Evolutionary conservation across 495 filamentous ascomycete species (phyloP).

Genomic region (Chlorociboria aeruginascens): DNA sequence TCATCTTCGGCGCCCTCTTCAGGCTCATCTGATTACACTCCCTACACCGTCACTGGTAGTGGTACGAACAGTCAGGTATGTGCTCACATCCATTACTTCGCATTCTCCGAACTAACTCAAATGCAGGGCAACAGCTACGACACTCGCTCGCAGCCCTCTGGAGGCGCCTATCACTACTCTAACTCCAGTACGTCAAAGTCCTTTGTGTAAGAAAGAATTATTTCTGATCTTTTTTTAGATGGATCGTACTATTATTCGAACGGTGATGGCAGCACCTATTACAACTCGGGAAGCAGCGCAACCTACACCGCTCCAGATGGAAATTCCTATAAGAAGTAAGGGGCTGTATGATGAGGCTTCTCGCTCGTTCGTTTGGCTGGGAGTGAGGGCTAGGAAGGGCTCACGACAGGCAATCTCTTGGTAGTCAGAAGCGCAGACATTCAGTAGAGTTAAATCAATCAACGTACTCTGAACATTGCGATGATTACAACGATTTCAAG

Average conservation of each 20-base stretch:
- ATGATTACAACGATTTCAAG: too few relatives aligned
- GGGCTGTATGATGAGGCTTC: not conserved
- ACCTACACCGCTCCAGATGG: constrained; percentile 20
- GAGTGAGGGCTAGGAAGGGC: too few relatives aligned
- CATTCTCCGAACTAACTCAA: not conserved
- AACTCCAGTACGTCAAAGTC: constrained; percentile 8
- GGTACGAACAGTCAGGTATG: constrained; percentile 16
- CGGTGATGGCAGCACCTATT: constrained; percentile 12
- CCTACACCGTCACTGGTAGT: constrained; percentile 6
- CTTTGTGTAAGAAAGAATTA: not conserved
- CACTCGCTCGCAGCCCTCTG: constrained; percentile 11
- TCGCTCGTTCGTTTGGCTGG: too few relatives aligned
- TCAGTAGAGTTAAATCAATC: too few relatives aligned
- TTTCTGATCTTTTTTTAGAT: constrained; percentile 2
- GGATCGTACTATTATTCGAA: constrained; percentile 18
- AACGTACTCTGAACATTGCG: too few relatives aligned
- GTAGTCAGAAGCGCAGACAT: too few relatives aligned
- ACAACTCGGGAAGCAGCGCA: constrained; percentile 4
- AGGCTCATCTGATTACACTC: constrained; percentile 11
- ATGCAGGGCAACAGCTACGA: constrained; percentile 19
- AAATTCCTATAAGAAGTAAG: constrained; percentile 16
- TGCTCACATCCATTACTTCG: not conserved
- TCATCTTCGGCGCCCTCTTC: not conserved
- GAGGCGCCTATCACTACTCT: constrained; percentile 17
- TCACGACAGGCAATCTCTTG: too few relatives aligned